Percentiles rank a stretch among this genome's conserved stretches.
These are phyloP conservation scores for Phytophthora chlamydospora DNA, from an alignment of 352 stramenopile species.

Conservation along the genomic window DNA sequence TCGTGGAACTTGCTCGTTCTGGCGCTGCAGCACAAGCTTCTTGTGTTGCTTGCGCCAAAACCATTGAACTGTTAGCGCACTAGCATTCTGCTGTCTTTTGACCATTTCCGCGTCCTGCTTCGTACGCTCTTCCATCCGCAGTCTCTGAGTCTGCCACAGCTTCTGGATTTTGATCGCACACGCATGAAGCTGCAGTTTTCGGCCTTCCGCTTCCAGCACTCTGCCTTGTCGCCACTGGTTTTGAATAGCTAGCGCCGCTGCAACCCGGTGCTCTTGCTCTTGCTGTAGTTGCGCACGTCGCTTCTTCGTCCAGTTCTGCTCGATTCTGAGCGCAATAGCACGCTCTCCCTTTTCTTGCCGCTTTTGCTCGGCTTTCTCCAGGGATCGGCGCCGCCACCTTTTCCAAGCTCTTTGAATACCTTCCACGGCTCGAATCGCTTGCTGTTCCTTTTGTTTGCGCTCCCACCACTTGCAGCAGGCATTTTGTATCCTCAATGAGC, in stretches of 20 bases:
- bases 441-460: background rate
- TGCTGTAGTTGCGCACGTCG: background rate
- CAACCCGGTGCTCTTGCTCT: conserved; percentile 3
- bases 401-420: conserved; percentile 27
- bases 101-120: background rate
- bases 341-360: conserved; percentile 5
- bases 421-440: background rate
- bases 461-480: conserved; percentile 16
- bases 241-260: conserved; percentile 10
- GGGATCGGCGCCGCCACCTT: conserved; percentile 4
- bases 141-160: background rate
- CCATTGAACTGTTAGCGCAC: conserved; percentile 20
- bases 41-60: conserved; percentile 22
- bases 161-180: conserved; percentile 7
- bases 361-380: conserved; percentile 6
- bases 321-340: conserved; percentile 12
- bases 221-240: conserved; percentile 10
- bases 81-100: background rate
- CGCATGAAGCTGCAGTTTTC: conserved; percentile 4
- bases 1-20: conserved; percentile 17
- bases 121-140: background rate
- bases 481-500: conserved; percentile 6
- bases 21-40: background rate
- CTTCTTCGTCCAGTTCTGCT: conserved; percentile 21
- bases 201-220: background rate